phyloP scores from a whole-genome alignment of 1,284 basidiomycete genomes.

The Tilletia horrida region DNA sequence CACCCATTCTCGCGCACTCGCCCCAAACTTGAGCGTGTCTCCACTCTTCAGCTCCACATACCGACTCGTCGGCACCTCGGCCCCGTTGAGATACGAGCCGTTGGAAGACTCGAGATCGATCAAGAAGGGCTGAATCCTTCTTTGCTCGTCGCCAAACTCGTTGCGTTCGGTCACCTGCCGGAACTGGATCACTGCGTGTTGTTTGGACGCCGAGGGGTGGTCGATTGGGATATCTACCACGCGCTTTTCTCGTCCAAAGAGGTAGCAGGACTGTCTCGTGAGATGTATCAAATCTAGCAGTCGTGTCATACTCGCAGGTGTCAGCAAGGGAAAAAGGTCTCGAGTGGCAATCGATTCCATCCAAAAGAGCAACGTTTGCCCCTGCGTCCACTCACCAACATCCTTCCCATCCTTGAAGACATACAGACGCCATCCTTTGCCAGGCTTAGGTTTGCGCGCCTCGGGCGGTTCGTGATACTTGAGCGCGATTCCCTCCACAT shows the following conservation, averaged over 20 bases:
- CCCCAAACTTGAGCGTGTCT: constrained; percentile 60
- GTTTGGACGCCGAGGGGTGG: constrained; percentile 96
- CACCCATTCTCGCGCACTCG: constrained; percentile 48
- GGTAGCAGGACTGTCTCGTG: constrained; percentile 85
- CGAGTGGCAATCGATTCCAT: not conserved
- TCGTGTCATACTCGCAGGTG: too few relatives aligned
- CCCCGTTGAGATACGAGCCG: constrained; percentile 83
- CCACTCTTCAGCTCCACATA: constrained; percentile 84
- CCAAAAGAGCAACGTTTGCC: not conserved
- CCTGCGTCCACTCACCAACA: constrained; percentile 66
- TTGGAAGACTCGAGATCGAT: constrained; percentile 97
- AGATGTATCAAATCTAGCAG: constrained; percentile 88
- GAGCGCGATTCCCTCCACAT: constrained; percentile 75
- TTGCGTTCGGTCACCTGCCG: constrained; percentile 80
- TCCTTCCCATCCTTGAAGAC: constrained; percentile 94
- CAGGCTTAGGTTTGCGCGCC: constrained; percentile 76
- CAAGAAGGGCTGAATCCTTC: constrained; percentile 58
- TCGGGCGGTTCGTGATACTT: constrained; percentile 99
- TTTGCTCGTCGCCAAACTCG: constrained; percentile 77
- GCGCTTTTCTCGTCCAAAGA: constrained; percentile 78
- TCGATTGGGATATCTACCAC: constrained; percentile 75
- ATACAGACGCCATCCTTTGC: constrained; percentile 84
- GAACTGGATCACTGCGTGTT: constrained; percentile 94
- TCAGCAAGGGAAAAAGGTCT: too few relatives aligned
- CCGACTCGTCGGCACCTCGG: constrained; percentile 75